phyloP scores from a whole-genome alignment of 2,329 filamentous ascomycete species.

The Malbranchea zuffiana region DNA sequence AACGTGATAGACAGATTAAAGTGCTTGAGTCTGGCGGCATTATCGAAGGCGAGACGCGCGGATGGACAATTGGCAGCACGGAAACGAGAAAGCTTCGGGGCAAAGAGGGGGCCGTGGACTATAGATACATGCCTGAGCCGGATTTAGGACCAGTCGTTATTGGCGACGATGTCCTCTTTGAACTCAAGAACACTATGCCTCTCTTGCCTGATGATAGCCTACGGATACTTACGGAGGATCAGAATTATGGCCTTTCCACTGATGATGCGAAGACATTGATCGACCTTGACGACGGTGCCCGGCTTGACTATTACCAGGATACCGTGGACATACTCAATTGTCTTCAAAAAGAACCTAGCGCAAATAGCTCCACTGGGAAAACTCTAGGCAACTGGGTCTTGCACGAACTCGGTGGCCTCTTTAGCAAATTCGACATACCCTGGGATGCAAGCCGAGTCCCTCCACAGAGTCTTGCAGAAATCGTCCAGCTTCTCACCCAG shows the following conservation, averaged over 20 bases:
- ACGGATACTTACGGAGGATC: constrained; percentile 45
- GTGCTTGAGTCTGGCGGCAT: constrained; percentile 64
- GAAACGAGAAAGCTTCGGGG: constrained; percentile 73
- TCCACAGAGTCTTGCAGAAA: constrained; percentile 33
- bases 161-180: constrained; percentile 54
- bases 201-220: constrained; percentile 61
- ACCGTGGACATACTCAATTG: constrained; percentile 30
- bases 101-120: constrained; percentile 95
- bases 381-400: constrained; percentile 58
- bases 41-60: constrained; percentile 77
- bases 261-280: constrained; percentile 79
- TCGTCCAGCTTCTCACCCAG: constrained; percentile 36
- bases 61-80: constrained; percentile 77
- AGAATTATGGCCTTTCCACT: constrained; percentile 55
- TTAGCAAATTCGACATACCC: constrained; percentile 41
- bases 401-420: constrained; percentile 60
- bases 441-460: constrained; percentile 34
- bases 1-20: constrained; percentile 76
- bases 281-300: constrained; percentile 63
- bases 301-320: constrained; percentile 64
- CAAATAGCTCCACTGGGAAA: constrained; percentile 31
- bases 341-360: constrained; percentile 20
- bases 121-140: constrained; percentile 96
- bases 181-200: constrained; percentile 54
- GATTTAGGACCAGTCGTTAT: constrained; percentile 75